These are phyloP conservation scores for Lobosporangium transversale DNA, from an alignment of 192 early-diverging fungal species.

Conservation along the genomic window DNA sequence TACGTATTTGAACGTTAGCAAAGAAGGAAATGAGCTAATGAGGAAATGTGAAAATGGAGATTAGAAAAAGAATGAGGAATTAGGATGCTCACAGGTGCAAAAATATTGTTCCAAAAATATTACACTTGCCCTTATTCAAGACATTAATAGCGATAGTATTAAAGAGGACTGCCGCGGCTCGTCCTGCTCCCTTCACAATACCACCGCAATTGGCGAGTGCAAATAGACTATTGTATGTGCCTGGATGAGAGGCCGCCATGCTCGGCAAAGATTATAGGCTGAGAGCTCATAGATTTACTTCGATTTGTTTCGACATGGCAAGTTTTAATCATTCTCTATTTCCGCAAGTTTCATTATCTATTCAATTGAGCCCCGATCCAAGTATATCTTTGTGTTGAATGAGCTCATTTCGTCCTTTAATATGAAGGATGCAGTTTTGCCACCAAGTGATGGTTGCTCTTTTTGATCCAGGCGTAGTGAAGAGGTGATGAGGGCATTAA, in stretches of 20 bases:
- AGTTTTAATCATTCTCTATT: neutral
- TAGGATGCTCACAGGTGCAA: neutral
- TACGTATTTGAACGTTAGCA: too few relatives aligned
- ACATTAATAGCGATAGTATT: too few relatives aligned
- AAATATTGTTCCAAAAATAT: neutral
- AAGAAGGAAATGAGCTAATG: too few relatives aligned
- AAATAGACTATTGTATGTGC: too few relatives aligned
- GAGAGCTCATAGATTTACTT: neutral
- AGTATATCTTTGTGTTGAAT: neutral
- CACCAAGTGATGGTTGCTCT: neutral
- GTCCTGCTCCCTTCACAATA: too few relatives aligned
- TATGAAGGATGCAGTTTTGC: constrained; percentile 1
- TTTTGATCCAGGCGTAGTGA: neutral
- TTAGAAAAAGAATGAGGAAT: too few relatives aligned
- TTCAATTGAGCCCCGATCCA: neutral
- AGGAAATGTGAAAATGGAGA: too few relatives aligned
- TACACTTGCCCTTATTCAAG: too few relatives aligned
- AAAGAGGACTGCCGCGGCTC: too few relatives aligned
- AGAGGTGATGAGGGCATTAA: neutral
- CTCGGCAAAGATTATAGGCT: neutral
- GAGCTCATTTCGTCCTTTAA: neutral
- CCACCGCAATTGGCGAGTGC: too few relatives aligned
- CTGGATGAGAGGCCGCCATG: too few relatives aligned
- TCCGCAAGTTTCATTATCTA: neutral
- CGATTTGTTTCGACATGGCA: neutral